Conservation (phyloP, 306 rosid species). For the Corylus avellana region DNA sequence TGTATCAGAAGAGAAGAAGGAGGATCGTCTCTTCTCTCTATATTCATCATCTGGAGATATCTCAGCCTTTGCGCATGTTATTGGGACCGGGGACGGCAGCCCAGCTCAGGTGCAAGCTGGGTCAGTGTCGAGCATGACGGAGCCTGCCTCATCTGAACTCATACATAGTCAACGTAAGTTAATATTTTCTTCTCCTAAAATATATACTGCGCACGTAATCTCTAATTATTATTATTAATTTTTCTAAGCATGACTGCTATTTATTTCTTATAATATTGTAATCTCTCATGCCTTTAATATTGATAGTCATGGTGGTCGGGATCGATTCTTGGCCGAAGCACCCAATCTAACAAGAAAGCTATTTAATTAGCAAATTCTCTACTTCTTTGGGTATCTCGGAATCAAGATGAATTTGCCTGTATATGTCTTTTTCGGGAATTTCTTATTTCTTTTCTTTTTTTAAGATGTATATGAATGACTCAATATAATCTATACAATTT, state of each 20-base stretch:
- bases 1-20: constrained; percentile 37
- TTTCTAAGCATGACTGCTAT: background rate
- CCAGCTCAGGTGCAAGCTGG: background rate
- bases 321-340: background rate
- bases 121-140: background rate
- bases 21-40: constrained; percentile 20
- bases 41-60: constrained; percentile 20
- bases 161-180: background rate
- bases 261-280: background rate
- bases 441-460: too few relatives aligned
- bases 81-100: constrained; percentile 7
- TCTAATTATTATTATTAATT: background rate
- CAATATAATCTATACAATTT: background rate
- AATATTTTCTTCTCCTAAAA: background rate
- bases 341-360: background rate
- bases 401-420: background rate
- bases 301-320: background rate
- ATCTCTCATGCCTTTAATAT: background rate
- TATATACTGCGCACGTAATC: background rate
- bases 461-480: background rate
- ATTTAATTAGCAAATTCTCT: background rate
- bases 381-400: background rate
- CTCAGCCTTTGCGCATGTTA: constrained; percentile 20
- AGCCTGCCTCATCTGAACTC: background rate
- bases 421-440: background rate